Base-by-base conservation (phyloP, 2,329 filamentous ascomycete genomes). In the Aspergillus latus region DNA sequence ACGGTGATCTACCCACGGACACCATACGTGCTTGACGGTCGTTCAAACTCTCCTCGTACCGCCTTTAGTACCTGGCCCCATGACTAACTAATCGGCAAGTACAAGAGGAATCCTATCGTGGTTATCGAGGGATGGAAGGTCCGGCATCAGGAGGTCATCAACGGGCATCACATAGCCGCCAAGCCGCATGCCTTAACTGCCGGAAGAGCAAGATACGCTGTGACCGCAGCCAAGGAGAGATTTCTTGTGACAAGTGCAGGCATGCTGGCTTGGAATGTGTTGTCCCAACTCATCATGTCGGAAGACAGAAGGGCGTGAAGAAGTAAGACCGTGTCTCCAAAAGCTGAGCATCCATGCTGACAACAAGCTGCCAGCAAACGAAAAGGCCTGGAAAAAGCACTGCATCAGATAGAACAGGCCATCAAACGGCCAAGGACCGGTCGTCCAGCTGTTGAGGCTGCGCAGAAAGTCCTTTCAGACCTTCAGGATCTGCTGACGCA, bases 291-390 rank as follows among this genome's bases (percentile, higher is more conserved):
- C 89, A 89, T 66, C 87, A 89, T 59, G 82, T 89, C 3, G 88
- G 88, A 6, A 79, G 88, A 49, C 87, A 89, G 66, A 90, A 90
- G 67, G 88, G 88, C 21, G 87, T 90, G 58, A 90, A 90, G 71
- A 90, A 90, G 88, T 88, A 73, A 60, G 63, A 57, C 7, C 10
- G 15, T 30, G 8, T 42, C 28, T 36, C 26, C 10, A 11, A 10
- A 28, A n/a, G 13, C 28, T 26, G 16, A 28, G 30, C 2, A 37
- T 15, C 9, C 11, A 47, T 51, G 54, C 54, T 67, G 47, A 67
- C 39, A 5, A n/a, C 9, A 5, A 7, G 11, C 15, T 28, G n/a
- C 13, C 60, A 90, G 88, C 71, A 91, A 91, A 72, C 84, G 88
- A 40, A 87, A 85, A 13, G 88, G 88, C 0, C 74, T 90, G 30